Evolutionary conservation across 2,329 filamentous ascomycete species (phyloP).

Genomic region (Xenoacremonium recifei): DNA sequence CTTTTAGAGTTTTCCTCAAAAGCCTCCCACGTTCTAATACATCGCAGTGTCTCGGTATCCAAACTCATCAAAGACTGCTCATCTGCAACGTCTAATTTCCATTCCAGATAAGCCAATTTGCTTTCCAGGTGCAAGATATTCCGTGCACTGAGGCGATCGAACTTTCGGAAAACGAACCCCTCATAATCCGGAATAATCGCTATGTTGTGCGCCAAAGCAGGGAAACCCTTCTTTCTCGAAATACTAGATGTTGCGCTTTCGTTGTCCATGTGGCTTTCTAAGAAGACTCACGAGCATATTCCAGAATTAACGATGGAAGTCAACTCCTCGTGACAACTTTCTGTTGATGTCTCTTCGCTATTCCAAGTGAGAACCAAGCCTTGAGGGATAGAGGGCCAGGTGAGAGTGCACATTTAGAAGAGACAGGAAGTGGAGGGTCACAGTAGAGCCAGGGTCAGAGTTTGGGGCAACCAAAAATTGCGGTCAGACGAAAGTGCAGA

Average conservation of each 20-base stretch:
- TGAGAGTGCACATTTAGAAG: too few relatives aligned
- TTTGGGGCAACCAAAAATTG: too few relatives aligned
- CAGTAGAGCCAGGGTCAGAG: too few relatives aligned
- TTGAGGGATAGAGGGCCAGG: too few relatives aligned
- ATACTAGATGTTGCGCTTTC: background rate
- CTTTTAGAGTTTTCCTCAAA: slow-evolving; percentile 4
- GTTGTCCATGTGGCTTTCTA: background rate
- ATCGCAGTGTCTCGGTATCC: slow-evolving; percentile 6
- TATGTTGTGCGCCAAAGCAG: background rate
- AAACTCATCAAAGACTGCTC: background rate
- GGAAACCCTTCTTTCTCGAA: background rate
- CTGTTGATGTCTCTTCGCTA: too few relatives aligned
- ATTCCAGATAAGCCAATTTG: background rate
- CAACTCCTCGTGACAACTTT: too few relatives aligned
- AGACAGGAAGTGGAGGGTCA: too few relatives aligned
- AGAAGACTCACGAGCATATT: too few relatives aligned
- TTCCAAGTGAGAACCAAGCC: too few relatives aligned
- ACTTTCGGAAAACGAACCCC: slow-evolving; percentile 5
- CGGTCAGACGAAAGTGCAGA: too few relatives aligned
- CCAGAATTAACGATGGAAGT: too few relatives aligned
- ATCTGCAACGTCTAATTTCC: slow-evolving; percentile 1
- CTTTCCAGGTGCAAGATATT: slow-evolving; percentile 8
- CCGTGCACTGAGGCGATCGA: slow-evolving; percentile 3
- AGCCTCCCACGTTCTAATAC: slow-evolving; percentile 2
- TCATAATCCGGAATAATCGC: slow-evolving; percentile 5